These are phyloP conservation scores for Neurospora discreta DNA, from an alignment of 495 filamentous ascomycete genomes.

Conservation along the genomic window DNA sequence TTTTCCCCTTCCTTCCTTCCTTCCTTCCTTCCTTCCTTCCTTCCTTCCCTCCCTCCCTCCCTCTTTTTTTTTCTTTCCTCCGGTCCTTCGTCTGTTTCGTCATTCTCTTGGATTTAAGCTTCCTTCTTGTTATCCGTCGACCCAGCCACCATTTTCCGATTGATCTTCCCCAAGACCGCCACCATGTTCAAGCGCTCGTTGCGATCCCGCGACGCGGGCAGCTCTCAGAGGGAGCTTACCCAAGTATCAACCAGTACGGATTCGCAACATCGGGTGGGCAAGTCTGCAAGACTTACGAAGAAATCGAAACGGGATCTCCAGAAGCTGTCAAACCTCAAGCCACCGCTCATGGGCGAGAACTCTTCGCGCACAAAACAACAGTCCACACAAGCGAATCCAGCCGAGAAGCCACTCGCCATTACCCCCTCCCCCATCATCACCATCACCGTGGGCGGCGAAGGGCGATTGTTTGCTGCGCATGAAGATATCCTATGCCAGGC, in stretches of 20 bases:
- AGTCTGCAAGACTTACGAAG: constrained; percentile 69
- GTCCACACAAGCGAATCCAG: constrained; percentile 35
- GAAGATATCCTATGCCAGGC: constrained; percentile 74
- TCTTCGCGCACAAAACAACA: constrained; percentile 11
- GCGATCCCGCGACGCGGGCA: constrained; percentile 42
- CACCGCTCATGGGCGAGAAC: constrained; percentile 28
- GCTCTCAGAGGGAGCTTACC: constrained; percentile 22
- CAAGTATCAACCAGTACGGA: constrained; percentile 16
- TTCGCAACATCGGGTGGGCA: constrained; percentile 54
- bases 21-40: constrained; percentile 14
- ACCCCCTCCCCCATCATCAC: constrained; percentile 67
- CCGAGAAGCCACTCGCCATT: constrained; percentile 22
- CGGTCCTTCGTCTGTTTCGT: constrained; percentile 31
- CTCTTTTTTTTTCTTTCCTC: constrained; percentile 8
- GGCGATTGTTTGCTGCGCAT: constrained; percentile 84
- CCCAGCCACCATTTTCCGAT: constrained; percentile 8
- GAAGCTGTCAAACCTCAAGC: constrained; percentile 64
- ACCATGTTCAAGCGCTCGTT: constrained; percentile 82
- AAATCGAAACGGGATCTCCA: constrained; percentile 53
- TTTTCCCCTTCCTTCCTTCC: constrained; percentile 20
- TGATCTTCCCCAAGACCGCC: constrained; percentile 24
- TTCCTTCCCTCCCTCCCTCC: constrained; percentile 17
- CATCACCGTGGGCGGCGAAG: constrained; percentile 66
- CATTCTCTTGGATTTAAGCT: constrained; percentile 25
- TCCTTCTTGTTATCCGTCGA: neutral